These are phyloP conservation scores for Parascedosporium putredinis DNA, from an alignment of 2,329 filamentous ascomycete species.

Conservation along the genomic window DNA sequence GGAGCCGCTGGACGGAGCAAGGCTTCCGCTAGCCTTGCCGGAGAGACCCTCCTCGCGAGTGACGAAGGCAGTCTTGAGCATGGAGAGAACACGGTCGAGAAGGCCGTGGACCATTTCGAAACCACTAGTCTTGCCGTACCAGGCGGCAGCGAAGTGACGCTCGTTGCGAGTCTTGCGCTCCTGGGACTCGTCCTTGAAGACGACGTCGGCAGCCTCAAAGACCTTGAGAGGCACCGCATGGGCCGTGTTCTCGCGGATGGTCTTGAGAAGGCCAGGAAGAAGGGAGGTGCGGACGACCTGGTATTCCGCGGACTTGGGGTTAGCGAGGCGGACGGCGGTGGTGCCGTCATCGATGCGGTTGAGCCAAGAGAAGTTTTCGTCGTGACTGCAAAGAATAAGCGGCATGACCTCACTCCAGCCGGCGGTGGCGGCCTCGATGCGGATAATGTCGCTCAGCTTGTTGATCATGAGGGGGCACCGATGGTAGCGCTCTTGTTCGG, in stretches of 20 bases:
- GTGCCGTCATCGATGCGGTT: slow-evolving; percentile 81
- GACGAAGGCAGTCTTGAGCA: slow-evolving; percentile 78
- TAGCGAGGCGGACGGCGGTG: slow-evolving; percentile 74
- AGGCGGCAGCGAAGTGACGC: slow-evolving; percentile 90
- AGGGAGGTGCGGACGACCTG: slow-evolving; percentile 84
- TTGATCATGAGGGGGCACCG: slow-evolving; percentile 84
- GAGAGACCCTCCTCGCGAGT: slow-evolving; percentile 60
- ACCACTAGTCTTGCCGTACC: slow-evolving; percentile 86
- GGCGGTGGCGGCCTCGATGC: slow-evolving; percentile 80
- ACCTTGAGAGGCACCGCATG: slow-evolving; percentile 84
- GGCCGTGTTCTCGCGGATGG: slow-evolving; percentile 84
- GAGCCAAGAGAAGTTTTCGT: slow-evolving; percentile 95
- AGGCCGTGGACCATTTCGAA: slow-evolving; percentile 95
- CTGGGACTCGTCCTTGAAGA: slow-evolving; percentile 70
- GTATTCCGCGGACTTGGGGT: slow-evolving; percentile 89
- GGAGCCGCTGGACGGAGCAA: slow-evolving; percentile 16
- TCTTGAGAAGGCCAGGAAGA: slow-evolving; percentile 83
- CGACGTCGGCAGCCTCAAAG: slow-evolving; percentile 84
- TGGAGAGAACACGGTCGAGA: slow-evolving; percentile 81
- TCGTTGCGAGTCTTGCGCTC: slow-evolving; percentile 90
- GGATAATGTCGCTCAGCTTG: slow-evolving; percentile 87
- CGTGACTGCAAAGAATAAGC: slow-evolving; percentile 90
- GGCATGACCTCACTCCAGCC: slow-evolving; percentile 97
- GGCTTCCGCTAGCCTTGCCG: slow-evolving; percentile 25
- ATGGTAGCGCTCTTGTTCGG: slow-evolving; percentile 80